A percentile compares a stretch with the other conserved stretches of the same genome.
Conservation (phyloP, 305 asterid species). For the Fraxinus latifolia region DNA sequence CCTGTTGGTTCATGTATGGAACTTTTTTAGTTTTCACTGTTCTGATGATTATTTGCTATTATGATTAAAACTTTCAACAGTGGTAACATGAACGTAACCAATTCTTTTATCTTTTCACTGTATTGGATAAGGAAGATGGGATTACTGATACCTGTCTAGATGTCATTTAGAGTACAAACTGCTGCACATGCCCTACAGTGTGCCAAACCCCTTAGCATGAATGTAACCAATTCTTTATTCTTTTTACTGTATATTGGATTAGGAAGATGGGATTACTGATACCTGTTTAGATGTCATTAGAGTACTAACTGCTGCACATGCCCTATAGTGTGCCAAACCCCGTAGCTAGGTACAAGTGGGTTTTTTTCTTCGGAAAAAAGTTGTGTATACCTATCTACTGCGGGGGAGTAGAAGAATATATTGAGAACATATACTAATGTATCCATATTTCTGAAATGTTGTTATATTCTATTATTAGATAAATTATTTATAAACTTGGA, state of each 20-base stretch:
- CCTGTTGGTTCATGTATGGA: background rate
- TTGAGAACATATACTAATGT: background rate
- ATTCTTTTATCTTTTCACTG: background rate
- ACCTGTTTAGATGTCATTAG: background rate
- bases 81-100: background rate
- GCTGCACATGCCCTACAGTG: background rate
- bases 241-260: background rate
- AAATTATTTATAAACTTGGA: background rate
- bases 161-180: background rate
- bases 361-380: background rate
- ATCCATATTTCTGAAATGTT: background rate
- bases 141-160: background rate
- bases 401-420: background rate
- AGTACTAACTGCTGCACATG: background rate
- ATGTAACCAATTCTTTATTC: background rate
- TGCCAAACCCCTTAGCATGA: background rate
- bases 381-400: background rate
- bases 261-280: background rate
- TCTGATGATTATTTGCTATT: background rate
- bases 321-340: background rate
- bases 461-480: background rate
- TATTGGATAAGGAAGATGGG: background rate
- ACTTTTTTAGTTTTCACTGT: background rate
- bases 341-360: background rate
- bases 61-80: background rate